Evolutionary conservation across 2,329 filamentous ascomycete species (phyloP).

Genomic region (Hirsutella thompsonii): DNA sequence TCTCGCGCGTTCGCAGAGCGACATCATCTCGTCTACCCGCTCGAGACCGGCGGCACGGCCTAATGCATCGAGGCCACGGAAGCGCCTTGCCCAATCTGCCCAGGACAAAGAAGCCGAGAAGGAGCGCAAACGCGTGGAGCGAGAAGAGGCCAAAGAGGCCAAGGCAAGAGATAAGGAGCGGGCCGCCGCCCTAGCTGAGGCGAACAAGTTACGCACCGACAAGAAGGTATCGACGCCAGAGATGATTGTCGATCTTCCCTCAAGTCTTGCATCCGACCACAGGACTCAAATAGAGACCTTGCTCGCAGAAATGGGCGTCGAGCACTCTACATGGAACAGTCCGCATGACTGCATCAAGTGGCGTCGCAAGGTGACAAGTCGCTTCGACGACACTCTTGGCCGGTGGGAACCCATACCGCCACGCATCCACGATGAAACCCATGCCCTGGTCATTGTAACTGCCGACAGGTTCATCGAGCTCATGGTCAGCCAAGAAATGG

Average conservation of each 20-base stretch:
- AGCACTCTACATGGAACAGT: conserved; percentile 30
- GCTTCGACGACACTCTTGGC: conserved; percentile 45
- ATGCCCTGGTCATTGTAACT: conserved; percentile 47
- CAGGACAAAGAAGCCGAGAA: conserved; percentile 27
- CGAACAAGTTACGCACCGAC: conserved; percentile 60
- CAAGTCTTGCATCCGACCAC: conserved; percentile 34
- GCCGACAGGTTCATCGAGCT: conserved; percentile 56
- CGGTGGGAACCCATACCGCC: conserved; percentile 50
- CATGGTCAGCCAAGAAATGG: conserved; percentile 37
- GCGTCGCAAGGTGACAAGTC: conserved; percentile 53
- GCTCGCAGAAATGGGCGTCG: conserved; percentile 36
- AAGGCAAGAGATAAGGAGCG: conserved; percentile 50
- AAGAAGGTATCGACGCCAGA: conserved; percentile 62
- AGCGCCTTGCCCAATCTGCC: neutral
- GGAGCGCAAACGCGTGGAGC: conserved; percentile 41
- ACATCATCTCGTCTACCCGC: conserved; percentile 7
- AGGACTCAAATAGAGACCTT: conserved; percentile 33
- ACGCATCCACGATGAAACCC: conserved; percentile 41
- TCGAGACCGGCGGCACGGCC: neutral
- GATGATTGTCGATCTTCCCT: conserved; percentile 64
- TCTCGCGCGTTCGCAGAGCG: conserved; percentile 18
- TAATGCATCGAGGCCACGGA: neutral
- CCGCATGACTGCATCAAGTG: conserved; percentile 47
- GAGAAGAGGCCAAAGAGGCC: conserved; percentile 45
- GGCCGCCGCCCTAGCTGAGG: conserved; percentile 54